phyloP scores from a whole-genome alignment of 257 asterid genomes.

The Buddleja alternifolia region DNA sequence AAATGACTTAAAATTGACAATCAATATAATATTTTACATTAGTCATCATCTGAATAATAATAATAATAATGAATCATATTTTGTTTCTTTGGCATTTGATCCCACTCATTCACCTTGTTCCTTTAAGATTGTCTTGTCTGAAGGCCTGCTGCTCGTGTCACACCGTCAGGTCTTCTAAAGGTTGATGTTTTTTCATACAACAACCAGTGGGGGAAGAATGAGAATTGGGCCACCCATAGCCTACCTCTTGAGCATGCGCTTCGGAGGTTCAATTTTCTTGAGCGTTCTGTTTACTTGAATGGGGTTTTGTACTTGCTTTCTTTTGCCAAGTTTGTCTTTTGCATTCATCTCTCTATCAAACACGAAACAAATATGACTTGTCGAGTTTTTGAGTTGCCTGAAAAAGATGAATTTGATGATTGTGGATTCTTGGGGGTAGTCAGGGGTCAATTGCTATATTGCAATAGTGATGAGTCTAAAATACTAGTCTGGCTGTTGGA shows the following conservation, averaged over 20 bases:
- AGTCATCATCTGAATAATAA: no score
- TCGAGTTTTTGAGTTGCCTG: not conserved
- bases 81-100: no score
- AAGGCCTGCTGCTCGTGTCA: no score
- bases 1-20: no score
- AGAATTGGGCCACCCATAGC: not conserved
- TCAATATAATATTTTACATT: no score
- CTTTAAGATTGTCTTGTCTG: not conserved
- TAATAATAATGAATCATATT: no score
- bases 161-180: not conserved
- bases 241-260: not conserved
- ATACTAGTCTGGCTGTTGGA: conserved; percentile 3
- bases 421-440: not conserved
- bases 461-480: not conserved
- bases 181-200: conserved; percentile 5
- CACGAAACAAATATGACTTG: not conserved
- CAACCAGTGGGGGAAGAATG: no score
- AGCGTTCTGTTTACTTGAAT: conserved; percentile 3
- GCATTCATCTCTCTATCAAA: not conserved
- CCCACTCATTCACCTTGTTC: no score
- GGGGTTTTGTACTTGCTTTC: conserved; percentile 1
- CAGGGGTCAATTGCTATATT: not conserved
- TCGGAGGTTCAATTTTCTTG: not conserved
- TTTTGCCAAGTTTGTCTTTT: not conserved
- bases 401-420: not conserved